Base-by-base conservation (phyloP, 2,329 filamentous ascomycete genomes). In the Chalaropsis ovoidea region DNA sequence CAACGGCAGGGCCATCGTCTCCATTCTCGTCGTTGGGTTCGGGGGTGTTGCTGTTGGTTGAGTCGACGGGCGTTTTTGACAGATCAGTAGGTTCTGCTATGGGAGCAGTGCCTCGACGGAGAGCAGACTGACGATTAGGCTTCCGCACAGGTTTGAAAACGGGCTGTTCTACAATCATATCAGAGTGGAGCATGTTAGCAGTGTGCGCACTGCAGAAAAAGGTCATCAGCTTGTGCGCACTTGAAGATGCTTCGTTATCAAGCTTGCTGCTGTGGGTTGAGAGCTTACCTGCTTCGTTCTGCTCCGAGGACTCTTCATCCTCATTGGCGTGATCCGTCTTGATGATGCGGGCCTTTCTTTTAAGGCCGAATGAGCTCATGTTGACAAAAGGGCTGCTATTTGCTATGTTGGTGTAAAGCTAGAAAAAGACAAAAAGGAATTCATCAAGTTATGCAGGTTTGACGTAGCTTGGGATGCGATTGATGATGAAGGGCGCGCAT, bases 281-380 rank as follows among this genome's bases (percentile, higher is more conserved):
- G 39, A 62, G n/a, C 60, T 62, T 66, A 66, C 60, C 64, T 62
- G 45, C 15, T 39, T 65, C 41, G 17, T 64, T 27, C 42, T 61
- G 52, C 17, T 64, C 54, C n/a, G 41, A 19, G 31, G 52, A 49
- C 62, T 65, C 54, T 17, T 64, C 61, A 56, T 41, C 64, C 1
- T 86, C 86, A 2, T 89, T 85, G 13, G 86, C 84, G 56, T 90
- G 88, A 52, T 84, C 79, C 0, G 84, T 79, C 60, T 85, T 87
- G 70, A 96, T 88, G 71, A 91, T 88, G 69, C 89, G 87, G 60
- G 89, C 86, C 70, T 94, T 91, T 69, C 83, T 77, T 71, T 83
- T 86, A 1, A 78, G 74, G 3, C 77, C 78, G 66, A 86, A 86
- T 5, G 80, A 75, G 69, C 77, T 81, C 81, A 84, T 84, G 66